Evolutionary conservation across 2,329 filamentous ascomycete species (phyloP), one percentile per base, ranked within the genome.

Genomic region (Fusarium dimerum): DNA sequence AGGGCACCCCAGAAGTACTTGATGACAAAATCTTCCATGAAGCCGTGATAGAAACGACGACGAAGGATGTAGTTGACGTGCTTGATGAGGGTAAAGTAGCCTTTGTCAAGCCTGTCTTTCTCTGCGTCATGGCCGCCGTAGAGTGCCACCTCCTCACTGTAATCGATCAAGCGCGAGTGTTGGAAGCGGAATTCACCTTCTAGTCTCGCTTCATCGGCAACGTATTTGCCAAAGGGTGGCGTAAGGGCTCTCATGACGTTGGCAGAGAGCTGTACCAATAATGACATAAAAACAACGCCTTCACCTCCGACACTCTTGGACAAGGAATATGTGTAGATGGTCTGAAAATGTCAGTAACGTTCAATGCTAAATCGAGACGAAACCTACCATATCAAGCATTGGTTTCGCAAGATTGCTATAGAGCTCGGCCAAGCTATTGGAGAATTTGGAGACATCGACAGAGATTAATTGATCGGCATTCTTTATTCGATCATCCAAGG

Each of bases 21-120:
- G 73, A 99, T 96, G 52, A 97, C 91, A 72, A 97, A 99, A 71
- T 99, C 94, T 71, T 99, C 94, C 93, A 97, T 97, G 66, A 99
- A 88, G n/a, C 92, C 93, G 70, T 99, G 93, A 71, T 97, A 97
- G 71, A 99, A 89, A 45, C 94, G 85, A 56, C 90, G 82, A 39
- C 92, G 83, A 56, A 99, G 76, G 60, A 97, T 97, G 67, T 96
- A 87, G 72, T 99, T 99, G 68, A 99, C 93, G 73, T 99, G 94
- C 75, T 97, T 97, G 77, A 99, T 99, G 38, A 99, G 80, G 2
- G 94, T 99, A 68, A 99, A 99, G 73, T 99, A 99, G 15, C 94
- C 93, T 76, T 97, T 97, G 73, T 99, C 94, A 48, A 99, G 79
- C 0, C 89, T 95, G 69, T 97, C 91, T 71, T 97, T 97, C 73